Evolutionary conservation across 345 rosid species (phyloP).

Genomic region (Eucalyptus cloeziana): DNA sequence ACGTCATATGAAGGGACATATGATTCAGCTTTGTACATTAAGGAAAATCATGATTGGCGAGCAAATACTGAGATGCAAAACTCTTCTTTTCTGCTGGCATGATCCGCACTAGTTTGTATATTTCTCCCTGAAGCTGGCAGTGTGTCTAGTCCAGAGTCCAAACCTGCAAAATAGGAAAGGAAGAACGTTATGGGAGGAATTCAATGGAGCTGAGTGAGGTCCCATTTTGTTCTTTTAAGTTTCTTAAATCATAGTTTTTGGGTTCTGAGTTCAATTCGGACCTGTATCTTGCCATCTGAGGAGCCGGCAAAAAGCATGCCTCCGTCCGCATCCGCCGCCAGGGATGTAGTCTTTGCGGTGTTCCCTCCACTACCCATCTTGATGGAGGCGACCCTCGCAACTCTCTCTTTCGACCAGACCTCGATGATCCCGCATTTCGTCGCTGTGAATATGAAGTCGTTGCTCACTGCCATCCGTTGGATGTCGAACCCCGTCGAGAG

Average conservation of each 20-base stretch:
- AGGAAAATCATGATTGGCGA: neutral
- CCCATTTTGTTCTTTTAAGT: too few relatives aligned
- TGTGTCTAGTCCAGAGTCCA: conserved; percentile 29
- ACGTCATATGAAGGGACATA: neutral
- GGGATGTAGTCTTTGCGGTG: conserved; percentile 23
- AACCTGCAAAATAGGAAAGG: conserved; percentile 11
- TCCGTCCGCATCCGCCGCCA: conserved; percentile 25
- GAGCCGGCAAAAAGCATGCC: conserved; percentile 42
- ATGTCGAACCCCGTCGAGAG: conserved; percentile 27
- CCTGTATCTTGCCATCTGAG: conserved; percentile 61
- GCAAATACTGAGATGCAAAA: neutral
- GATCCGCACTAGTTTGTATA: neutral
- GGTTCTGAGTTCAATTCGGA: neutral
- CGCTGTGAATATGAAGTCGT: conserved; percentile 42
- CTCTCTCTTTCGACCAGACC: conserved; percentile 42
- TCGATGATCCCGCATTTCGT: conserved; percentile 42
- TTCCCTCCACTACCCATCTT: conserved; percentile 7
- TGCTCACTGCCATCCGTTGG: conserved; percentile 21
- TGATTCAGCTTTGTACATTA: neutral
- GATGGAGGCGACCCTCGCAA: conserved; percentile 18
- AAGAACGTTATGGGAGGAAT: neutral
- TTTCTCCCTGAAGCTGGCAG: neutral
- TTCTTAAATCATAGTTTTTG: neutral
- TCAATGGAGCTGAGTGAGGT: neutral
- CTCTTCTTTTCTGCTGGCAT: neutral